These are phyloP conservation scores for Chlamydomonas urium DNA, from an alignment of 139 green algal genomes.

Conservation along the genomic window DNA sequence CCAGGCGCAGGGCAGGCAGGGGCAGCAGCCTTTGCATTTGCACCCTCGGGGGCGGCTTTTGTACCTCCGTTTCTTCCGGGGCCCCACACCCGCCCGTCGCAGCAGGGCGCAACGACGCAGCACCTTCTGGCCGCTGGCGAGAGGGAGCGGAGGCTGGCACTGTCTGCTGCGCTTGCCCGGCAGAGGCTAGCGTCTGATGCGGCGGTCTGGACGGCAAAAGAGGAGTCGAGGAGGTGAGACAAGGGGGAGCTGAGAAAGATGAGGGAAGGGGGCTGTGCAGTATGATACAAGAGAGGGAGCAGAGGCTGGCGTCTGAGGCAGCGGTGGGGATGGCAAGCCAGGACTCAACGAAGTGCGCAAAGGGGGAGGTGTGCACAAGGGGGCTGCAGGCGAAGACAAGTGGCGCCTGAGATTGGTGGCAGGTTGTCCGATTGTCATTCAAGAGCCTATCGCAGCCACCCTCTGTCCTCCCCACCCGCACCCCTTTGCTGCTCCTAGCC, in stretches of 20 bases:
- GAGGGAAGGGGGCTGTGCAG: background rate
- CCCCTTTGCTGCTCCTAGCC: background rate
- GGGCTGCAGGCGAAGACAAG: too few relatives aligned
- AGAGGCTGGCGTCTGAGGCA: background rate
- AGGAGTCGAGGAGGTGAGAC: background rate
- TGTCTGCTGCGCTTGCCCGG: constrained; percentile 20
- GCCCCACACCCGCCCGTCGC: background rate
- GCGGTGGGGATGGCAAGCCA: background rate
- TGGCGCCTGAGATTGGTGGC: too few relatives aligned
- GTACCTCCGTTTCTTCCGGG: background rate
- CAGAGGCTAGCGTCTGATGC: constrained; percentile 21
- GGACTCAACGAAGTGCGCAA: background rate
- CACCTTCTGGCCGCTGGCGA: constrained; percentile 19
- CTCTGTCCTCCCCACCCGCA: too few relatives aligned
- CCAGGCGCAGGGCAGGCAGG: background rate
- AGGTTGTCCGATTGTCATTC: too few relatives aligned
- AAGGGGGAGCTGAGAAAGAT: too few relatives aligned
- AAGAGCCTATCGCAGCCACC: too few relatives aligned
- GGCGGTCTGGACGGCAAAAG: background rate
- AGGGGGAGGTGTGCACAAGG: background rate
- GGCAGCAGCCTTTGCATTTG: background rate
- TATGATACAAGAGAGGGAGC: background rate
- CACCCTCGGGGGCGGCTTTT: background rate
- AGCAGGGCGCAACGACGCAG: background rate
- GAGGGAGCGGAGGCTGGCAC: constrained; percentile 22